Evolutionary conservation across 352 stramenopile species (phyloP).

Genomic region (Pythium angustatum): DNA sequence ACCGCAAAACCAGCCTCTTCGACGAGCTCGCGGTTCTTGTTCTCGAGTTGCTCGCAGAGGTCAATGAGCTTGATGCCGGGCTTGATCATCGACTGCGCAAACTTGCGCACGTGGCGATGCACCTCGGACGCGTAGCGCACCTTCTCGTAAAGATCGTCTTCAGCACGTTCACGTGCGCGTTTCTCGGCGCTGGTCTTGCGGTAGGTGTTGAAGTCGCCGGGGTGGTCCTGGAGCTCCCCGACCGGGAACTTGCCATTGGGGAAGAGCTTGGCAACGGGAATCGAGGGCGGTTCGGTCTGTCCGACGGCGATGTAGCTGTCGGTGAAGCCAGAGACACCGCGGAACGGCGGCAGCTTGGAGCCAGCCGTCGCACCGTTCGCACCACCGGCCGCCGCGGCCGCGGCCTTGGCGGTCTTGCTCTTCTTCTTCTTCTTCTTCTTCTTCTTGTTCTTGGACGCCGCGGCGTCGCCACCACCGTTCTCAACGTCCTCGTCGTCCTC

Average conservation of each 20-base stretch:
- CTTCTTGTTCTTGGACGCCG: conserved; percentile 29
- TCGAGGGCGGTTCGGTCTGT: conserved; percentile 96
- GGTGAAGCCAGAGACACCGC: conserved; percentile 86
- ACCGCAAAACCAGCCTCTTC: conserved; percentile 90
- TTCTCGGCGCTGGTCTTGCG: conserved; percentile 86
- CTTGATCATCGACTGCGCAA: conserved; percentile 96
- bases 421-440: conserved; percentile 85
- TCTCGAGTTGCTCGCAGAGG: conserved; percentile 95
- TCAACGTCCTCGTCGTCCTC: conserved; percentile 16
- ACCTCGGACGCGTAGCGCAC: conserved; percentile 94
- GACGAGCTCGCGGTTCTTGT: conserved; percentile 96
- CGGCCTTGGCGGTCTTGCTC: conserved; percentile 35
- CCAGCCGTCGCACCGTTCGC: conserved; percentile 9
- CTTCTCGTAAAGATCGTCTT: conserved; percentile 56
- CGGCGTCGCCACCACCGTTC: conserved; percentile 3
- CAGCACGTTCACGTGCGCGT: conserved; percentile 81
- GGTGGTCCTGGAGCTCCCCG: conserved; percentile 94
- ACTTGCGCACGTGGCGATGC: conserved; percentile 90
- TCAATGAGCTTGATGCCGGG: conserved; percentile 96
- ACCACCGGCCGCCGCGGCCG: conserved; percentile 3
- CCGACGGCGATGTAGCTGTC: conserved; percentile 93
- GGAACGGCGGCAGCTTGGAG: conserved; percentile 62
- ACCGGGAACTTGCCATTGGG: conserved; percentile 71
- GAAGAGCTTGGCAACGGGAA: conserved; percentile 85
- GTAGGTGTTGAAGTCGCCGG: too few species aligned